Evolutionary conservation across 129 eudicot species (phyloP), one percentile per base, ranked within the genome.

Genomic region (Pseudognaphalium luteoalbum): DNA sequence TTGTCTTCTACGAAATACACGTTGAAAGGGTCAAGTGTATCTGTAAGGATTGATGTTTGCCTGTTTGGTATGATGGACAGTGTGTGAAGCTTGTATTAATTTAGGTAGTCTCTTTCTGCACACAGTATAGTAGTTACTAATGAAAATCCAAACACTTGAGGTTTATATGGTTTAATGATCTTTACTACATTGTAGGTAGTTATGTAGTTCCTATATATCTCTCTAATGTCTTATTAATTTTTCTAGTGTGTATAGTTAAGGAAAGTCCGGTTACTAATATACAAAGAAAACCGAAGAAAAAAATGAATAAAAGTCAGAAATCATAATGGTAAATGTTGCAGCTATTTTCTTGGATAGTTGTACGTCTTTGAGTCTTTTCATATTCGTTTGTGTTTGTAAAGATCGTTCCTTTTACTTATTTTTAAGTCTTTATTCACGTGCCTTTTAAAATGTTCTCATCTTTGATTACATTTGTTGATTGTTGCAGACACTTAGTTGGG

Each of bases 401-500:
- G 73, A 33, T 63, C 7, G 16, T 54, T 63, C 47, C 56, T 65
- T 72, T 33, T 66, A 11, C 50, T 25, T 56, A 6, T 9, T 56
- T 16, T 62, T 12, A 57, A 16, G 0, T 66, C 22, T 56, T 37
- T 30, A 44, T 62, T 30, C 33, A 21, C 5, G 8, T 51, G 41
- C 14, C 17, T 66, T 72, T n/a, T 28, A 17, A n/a, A 22, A 56
- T n/a, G 16, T 30, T 69, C 37, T 21, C 35, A 20, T 56, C 12
- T 65, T 67, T 33, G 44, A 73, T 25, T 11, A 57, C 58, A n/a
- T 61, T 59, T 59, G 47, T 61, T 77, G 17, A 56, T 72, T 85
- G 67, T 61, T 83, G 93, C 96, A 94, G 98, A 80, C 98, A 94
- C 83, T 86, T 94, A 89, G 83, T 94, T 58, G 98, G 97, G 72